Conservation (phyloP, 768 basidiomycete species). For the Phlegmacium glaucopus region DNA sequence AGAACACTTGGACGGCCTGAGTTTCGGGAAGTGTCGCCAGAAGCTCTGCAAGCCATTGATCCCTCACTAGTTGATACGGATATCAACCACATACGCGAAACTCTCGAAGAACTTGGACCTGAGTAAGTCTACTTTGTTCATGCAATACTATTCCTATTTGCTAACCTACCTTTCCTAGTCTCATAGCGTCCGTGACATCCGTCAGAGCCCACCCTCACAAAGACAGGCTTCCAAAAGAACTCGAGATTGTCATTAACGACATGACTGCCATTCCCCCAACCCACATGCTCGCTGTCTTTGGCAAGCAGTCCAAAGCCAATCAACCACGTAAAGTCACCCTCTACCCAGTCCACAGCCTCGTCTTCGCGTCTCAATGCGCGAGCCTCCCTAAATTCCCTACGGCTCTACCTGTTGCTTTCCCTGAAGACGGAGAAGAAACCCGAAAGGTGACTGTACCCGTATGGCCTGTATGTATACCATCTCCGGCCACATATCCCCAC, state of each 20-base stretch:
- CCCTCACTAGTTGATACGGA: constrained; percentile 46
- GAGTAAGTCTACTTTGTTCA: constrained; percentile 26
- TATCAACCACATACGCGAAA: constrained; percentile 50
- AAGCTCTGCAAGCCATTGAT: constrained; percentile 46
- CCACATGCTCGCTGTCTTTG: constrained; percentile 50
- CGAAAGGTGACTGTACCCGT: constrained; percentile 50
- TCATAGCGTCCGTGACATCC: constrained; percentile 35
- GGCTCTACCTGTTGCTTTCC: constrained; percentile 20
- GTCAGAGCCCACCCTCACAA: constrained; percentile 29
- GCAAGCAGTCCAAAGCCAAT: constrained; percentile 9
- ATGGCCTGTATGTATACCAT: constrained; percentile 59
- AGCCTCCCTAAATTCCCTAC: constrained; percentile 55
- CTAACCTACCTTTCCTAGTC: constrained; percentile 23
- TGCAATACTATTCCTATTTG: not conserved
- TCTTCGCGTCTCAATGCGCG: constrained; percentile 69
- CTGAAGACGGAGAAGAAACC: constrained; percentile 18
- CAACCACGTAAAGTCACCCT: constrained; percentile 37
- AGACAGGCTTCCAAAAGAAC: constrained; percentile 38
- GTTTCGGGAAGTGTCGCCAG: constrained; percentile 42
- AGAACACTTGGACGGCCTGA: constrained; percentile 50
- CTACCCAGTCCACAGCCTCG: constrained; percentile 65
- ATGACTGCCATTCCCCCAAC: constrained; percentile 36
- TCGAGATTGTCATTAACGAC: constrained; percentile 38
- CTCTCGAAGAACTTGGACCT: constrained; percentile 41
- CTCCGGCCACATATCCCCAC: constrained; percentile 55